Base-by-base conservation (phyloP, 2,329 filamentous ascomycete species). In the Botrytis porri region DNA sequence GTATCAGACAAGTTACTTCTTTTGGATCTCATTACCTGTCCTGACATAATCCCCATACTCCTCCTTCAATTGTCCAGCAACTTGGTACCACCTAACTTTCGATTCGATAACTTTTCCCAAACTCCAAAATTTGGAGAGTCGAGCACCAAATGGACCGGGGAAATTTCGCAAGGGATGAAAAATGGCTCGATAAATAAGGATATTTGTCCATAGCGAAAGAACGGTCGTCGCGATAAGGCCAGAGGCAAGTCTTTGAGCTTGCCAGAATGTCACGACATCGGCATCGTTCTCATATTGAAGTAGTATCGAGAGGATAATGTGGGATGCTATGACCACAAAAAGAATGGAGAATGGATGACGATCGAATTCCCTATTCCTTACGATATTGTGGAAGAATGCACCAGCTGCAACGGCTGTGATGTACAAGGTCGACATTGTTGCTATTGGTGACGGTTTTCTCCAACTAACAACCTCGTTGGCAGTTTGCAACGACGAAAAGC, bases 131-230 rank as follows among this genome's bases (percentile, higher is more conserved):
- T 78, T 79, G 4, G 75, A 73, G 3, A 80, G 60, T 32, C 74
- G 75, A 10, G 76, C 75, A n/a, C 70, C 54, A 5, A 75, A 73
- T 1, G 80, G 79, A 10, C 79, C 79, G 7, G 79, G 77, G 29
- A 80, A 81, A 22, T 66, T 70, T 22, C 70, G 78, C 70, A 82
- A 77, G 48, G 63, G 80, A 77, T 67, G 79, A 79, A 78, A 84
- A 82, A 89, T 84, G 0, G 86, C 85, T 9, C 89, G 78, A 76
- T 89, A 88, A 69, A 85, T 83, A 43, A 88, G 81, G 80, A 89
- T 85, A 22, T 86, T 83, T 71, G 60, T 65, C 62, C 62, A 65
- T 5, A 65, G 25, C 29, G 62, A 65, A 16, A 45, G 29, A 5
- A 65, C 25, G 9, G 29, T 41, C 41, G 29, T 65, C 62, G 41